Conservation (phyloP, 2,329 filamentous ascomycete species). For the Neoscytalidium dimidiatum region DNA sequence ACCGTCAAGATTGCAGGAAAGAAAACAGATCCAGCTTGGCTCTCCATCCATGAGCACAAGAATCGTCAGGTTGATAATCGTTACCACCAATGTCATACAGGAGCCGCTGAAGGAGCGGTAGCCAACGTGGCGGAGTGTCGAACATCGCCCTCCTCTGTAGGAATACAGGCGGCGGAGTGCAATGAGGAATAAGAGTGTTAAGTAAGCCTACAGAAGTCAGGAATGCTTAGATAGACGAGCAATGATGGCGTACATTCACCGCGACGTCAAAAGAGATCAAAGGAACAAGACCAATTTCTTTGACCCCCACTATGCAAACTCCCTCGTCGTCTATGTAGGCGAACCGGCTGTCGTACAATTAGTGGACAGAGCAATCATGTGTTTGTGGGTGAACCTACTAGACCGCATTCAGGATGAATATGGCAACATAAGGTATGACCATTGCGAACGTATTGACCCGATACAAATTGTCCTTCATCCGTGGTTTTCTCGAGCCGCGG, state of each 20-base stretch:
- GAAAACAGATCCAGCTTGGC: constrained; percentile 2
- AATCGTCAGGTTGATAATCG: not conserved
- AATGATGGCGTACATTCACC: constrained; percentile 48
- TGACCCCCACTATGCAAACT: constrained; percentile 62
- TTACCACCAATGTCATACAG: not conserved
- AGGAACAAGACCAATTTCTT: constrained; percentile 59
- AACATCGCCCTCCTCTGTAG: not conserved
- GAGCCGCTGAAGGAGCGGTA: not conserved
- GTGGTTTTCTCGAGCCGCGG: not conserved
- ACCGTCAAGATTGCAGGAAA: constrained; percentile 4
- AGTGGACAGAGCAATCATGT: not conserved
- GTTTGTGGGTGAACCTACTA: not conserved
- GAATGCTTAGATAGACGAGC: too few species aligned
- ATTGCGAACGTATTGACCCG: not conserved
- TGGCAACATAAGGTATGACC: not conserved
- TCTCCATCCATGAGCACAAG: not conserved
- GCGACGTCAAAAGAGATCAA: constrained; percentile 62
- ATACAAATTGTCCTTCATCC: not conserved
- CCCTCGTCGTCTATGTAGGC: not conserved
- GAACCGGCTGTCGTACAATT: not conserved
- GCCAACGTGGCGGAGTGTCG: not conserved
- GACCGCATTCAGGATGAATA: not conserved
- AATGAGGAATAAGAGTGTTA: constrained; percentile 63
- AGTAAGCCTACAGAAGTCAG: constrained; percentile 45
- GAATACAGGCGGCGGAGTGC: constrained; percentile 47